Base-by-base conservation (phyloP, 1,284 basidiomycete species). In the Paramarasmius palmivorus region DNA sequence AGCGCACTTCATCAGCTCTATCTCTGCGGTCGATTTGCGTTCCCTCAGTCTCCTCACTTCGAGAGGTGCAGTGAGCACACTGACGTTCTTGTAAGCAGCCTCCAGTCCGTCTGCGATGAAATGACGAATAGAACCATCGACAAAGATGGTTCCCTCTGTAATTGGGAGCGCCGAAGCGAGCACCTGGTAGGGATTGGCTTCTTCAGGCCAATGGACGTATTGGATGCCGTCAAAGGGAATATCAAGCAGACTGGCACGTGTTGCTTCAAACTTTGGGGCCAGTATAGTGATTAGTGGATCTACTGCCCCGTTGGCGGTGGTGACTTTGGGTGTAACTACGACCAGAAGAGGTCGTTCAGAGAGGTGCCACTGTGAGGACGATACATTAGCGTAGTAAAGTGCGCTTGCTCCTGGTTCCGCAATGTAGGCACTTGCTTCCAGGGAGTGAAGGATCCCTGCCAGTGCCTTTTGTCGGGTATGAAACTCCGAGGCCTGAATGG, bases 301-400 rank as follows among this genome's bases (percentile, higher is more conserved):
- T 10, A 80, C 61, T 3, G 65, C 53, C 15, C 56, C 61, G 17
- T 66, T 60, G 7, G 29, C 29, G 7, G n/a, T n/a, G 23, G 62
- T 54, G 9, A 66, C 52, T 10, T 63, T 57, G 2, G 88, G 79
- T 7, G 78, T 75, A 47, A 94, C 63, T 46, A 90, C 76, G 34
- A 93, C 70, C 4, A 95, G 71, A 25, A 94, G 76, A 0, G 91
- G 90, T 1, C 92, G 78, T 68, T 94, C 92, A 7, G 88, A 90
- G 22, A 89, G 76, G 44, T 64, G 62, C 93, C 92, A 94, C 15
- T 78, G 62, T 0, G 73, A 59, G 2, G 65, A 64, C 17, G 90
- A 88, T 48, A 90, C 73, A 61, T 92, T 92, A 34, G 77, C 80
- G 62, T 82, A 93, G 74, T 84, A 95, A 1, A 76, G 70, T 0